These are phyloP conservation scores for Cephalotrichum gorgonifer DNA, from an alignment of 2,329 filamentous ascomycete genomes.

Conservation along the genomic window DNA sequence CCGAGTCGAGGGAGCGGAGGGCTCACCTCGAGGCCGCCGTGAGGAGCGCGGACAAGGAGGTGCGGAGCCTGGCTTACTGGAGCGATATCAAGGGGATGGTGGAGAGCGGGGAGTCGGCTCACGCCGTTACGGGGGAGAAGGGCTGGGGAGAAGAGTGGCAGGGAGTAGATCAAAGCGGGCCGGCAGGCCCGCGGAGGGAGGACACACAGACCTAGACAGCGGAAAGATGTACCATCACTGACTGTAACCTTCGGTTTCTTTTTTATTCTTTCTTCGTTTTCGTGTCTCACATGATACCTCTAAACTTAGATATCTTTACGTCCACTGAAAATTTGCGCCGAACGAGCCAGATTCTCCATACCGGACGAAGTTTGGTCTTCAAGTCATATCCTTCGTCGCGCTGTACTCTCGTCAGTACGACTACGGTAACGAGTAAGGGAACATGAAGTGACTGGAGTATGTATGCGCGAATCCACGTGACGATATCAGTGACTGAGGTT, in stretches of 20 bases:
- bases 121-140: constrained; percentile 26
- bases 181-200: constrained; percentile 21
- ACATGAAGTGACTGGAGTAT: no score
- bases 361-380: neutral
- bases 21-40: constrained; percentile 65
- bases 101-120: constrained; percentile 34
- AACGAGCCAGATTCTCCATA: neutral
- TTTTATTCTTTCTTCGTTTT: neutral
- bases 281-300: neutral
- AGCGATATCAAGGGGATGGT: constrained; percentile 69
- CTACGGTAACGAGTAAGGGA: no score
- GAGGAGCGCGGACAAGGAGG: constrained; percentile 68
- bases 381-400: no score
- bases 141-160: constrained; percentile 37
- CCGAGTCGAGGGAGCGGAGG: constrained; percentile 32
- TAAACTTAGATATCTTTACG: neutral
- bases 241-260: neutral
- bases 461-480: no score
- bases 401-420: no score
- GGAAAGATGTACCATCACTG: no score
- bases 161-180: constrained; percentile 44
- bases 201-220: no score
- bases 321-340: neutral
- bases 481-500: no score
- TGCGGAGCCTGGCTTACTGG: constrained; percentile 77